Conservation (phyloP, 2,329 filamentous ascomycete species). For the Rhinocladiella similis region DNA sequence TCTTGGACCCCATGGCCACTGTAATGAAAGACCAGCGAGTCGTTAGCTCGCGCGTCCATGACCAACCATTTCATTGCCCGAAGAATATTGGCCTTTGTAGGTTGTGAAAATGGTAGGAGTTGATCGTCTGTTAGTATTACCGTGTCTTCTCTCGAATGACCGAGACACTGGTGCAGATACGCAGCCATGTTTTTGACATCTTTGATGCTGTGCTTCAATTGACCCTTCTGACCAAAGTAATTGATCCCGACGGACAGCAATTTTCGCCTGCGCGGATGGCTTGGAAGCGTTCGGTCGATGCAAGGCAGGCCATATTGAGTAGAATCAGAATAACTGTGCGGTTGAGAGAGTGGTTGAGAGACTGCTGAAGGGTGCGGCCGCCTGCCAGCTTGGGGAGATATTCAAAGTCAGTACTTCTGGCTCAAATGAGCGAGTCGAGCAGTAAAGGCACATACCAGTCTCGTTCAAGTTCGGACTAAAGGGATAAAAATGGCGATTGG, state of each 20-base stretch:
- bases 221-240: constrained; percentile 89
- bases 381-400: too few species aligned
- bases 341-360: too few species aligned
- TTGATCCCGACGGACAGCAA: constrained; percentile 92
- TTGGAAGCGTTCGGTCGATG: constrained; percentile 41
- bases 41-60: constrained; percentile 87
- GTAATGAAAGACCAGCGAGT: constrained; percentile 97
- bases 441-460: too few species aligned
- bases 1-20: constrained; percentile 74
- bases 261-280: constrained; percentile 84
- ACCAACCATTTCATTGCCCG: constrained; percentile 98
- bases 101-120: constrained; percentile 95
- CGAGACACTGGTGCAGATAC: constrained; percentile 84
- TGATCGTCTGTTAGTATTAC: constrained; percentile 94
- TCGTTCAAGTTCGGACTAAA: too few species aligned
- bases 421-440: too few species aligned
- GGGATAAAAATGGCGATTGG: too few species aligned
- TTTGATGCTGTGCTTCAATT: constrained; percentile 91
- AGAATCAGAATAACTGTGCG: too few species aligned
- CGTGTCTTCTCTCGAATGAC: constrained; percentile 95
- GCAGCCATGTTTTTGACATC: constrained; percentile 96
- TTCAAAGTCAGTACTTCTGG: too few species aligned
- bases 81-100: constrained; percentile 91
- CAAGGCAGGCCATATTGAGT: too few species aligned
- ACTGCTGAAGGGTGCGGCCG: too few species aligned